Evolutionary conservation across 2,329 filamentous ascomycete species (phyloP).

Genomic region (Atkinsonella texensis): DNA sequence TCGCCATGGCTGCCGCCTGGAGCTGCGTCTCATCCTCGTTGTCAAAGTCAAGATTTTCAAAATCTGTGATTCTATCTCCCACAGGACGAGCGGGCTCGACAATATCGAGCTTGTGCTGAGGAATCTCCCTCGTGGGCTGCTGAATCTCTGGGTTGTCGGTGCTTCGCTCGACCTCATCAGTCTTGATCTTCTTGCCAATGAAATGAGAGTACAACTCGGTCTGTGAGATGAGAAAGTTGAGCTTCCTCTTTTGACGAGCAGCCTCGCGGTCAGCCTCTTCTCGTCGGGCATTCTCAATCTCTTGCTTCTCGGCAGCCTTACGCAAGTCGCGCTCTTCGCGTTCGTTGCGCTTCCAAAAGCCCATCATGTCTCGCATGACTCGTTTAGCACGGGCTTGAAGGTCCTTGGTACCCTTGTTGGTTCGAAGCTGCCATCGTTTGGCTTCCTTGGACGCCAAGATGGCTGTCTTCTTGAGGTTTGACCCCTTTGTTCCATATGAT

Average conservation of each 20-base stretch:
- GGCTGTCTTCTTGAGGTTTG: constrained; percentile 96
- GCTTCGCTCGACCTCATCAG: constrained; percentile 82
- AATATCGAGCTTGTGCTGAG: constrained; percentile 34
- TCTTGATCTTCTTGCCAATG: constrained; percentile 98
- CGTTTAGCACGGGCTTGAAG: constrained; percentile 93
- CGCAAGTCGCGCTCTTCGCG: constrained; percentile 90
- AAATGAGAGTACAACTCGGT: constrained; percentile 99
- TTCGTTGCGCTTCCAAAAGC: constrained; percentile 98
- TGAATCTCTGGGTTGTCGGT: constrained; percentile 69
- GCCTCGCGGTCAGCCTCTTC: constrained; percentile 96
- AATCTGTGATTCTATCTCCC: constrained; percentile 71
- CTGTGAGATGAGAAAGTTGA: constrained; percentile 98
- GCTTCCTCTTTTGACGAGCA: constrained; percentile 92
- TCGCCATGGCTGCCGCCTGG: constrained; percentile 77
- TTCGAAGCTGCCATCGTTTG: constrained; percentile 90
- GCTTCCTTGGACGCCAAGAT: constrained; percentile 95
- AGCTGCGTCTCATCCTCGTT: constrained; percentile 80
- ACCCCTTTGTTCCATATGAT: constrained; percentile 75
- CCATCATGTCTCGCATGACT: constrained; percentile 98
- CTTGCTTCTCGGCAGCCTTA: constrained; percentile 88
- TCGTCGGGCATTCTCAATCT: constrained; percentile 91
- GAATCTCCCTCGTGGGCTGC: constrained; percentile 31
- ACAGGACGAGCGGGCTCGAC: constrained; percentile 41
- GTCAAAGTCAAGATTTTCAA: constrained; percentile 92
- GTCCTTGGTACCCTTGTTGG: constrained; percentile 98